Evolutionary conservation across 23 red algal genomes (phyloP).

Genomic region (Gracilaria caudata): DNA sequence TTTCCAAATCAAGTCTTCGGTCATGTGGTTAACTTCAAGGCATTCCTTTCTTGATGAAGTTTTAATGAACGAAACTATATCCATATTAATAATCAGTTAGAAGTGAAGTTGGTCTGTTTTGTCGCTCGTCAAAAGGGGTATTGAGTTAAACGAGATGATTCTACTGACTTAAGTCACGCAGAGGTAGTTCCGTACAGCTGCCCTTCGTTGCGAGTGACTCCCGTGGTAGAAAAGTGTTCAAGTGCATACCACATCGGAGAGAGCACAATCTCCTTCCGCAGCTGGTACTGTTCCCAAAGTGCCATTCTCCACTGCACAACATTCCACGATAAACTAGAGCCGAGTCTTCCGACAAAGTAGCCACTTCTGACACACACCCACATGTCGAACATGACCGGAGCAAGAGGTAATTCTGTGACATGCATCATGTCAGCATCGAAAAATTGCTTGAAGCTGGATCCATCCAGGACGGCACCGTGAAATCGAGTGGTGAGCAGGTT

Average conservation of each 20-base stretch:
- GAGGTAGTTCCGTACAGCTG: constrained; percentile 10
- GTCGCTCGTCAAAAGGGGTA: too few species aligned
- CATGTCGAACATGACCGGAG: constrained; percentile 40
- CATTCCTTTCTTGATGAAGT: too few species aligned
- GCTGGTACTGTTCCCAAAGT: constrained; percentile 8
- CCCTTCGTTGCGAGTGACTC: constrained; percentile 2
- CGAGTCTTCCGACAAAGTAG: constrained; percentile 27
- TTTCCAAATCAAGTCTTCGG: too few species aligned
- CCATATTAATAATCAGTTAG: too few species aligned
- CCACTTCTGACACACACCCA: constrained; percentile 41
- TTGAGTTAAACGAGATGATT: too few species aligned
- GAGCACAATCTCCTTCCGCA: background rate
- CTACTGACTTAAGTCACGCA: background rate
- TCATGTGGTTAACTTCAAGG: too few species aligned
- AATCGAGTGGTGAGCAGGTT: constrained; percentile 3
- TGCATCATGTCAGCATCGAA: background rate
- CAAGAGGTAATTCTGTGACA: background rate
- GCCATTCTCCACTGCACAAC: constrained; percentile 29
- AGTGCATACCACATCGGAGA: constrained; percentile 45
- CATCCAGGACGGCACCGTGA: constrained; percentile 12
- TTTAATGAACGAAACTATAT: too few species aligned
- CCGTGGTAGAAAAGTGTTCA: constrained; percentile 30
- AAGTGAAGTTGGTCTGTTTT: background rate
- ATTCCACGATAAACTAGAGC: constrained; percentile 57
- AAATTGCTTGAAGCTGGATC: background rate